These are phyloP conservation scores for Tetrahymena borealis DNA, from an alignment of 73 alveolate species.

Conservation along the genomic window DNA sequence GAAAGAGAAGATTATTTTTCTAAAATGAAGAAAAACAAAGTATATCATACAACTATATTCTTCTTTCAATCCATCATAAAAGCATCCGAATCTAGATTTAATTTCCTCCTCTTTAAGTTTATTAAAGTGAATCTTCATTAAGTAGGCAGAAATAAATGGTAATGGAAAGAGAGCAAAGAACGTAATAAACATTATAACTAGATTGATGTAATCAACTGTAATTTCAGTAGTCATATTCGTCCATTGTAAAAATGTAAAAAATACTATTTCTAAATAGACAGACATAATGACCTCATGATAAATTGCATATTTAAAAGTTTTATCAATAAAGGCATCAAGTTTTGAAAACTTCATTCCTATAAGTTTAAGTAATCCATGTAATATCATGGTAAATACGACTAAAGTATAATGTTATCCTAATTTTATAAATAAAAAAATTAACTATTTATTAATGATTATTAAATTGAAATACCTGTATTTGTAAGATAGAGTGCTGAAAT, in stretches of 20 bases:
- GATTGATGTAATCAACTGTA: background rate
- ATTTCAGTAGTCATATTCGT: background rate
- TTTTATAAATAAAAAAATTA: background rate
- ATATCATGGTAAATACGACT: background rate
- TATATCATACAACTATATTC: background rate
- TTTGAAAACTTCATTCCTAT: background rate
- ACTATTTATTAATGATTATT: background rate
- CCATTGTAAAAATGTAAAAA: background rate
- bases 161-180: background rate
- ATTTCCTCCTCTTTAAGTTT: background rate
- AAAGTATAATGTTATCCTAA: background rate
- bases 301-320: background rate
- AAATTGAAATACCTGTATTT: background rate
- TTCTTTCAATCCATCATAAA: background rate
- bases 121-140: background rate
- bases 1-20: background rate
- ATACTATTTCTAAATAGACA: background rate
- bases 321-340: background rate
- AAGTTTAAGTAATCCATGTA: background rate
- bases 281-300: background rate
- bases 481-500: background rate
- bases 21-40: background rate
- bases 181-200: background rate
- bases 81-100: background rate
- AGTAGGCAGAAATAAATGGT: background rate